Evolutionary conservation across 2,329 filamentous ascomycete genomes (phyloP).

Genomic region (Dichotomopilus funicola): DNA sequence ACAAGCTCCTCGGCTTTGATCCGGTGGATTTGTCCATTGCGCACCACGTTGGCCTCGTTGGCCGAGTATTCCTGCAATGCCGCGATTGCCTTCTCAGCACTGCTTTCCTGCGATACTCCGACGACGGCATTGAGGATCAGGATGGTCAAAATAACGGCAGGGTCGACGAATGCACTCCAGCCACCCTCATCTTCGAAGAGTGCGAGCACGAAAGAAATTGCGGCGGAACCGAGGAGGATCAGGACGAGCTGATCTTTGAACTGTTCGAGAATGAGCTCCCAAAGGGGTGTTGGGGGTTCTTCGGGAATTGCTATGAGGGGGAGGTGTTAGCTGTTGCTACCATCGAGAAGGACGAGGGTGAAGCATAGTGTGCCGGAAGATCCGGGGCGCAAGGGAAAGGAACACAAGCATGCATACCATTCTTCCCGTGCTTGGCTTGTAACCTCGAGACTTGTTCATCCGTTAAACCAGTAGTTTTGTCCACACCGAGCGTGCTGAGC

Average conservation of each 20-base stretch:
- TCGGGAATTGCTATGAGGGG: slow-evolving; percentile 55
- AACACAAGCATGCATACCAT: slow-evolving; percentile 46
- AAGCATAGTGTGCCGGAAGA: neutral
- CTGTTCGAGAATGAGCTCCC: slow-evolving; percentile 95
- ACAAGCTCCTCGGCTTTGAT: slow-evolving; percentile 97
- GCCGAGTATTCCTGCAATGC: slow-evolving; percentile 98
- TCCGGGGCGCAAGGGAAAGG: no score
- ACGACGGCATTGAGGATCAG: slow-evolving; percentile 94
- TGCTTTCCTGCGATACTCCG: slow-evolving; percentile 96
- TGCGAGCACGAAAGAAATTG: slow-evolving; percentile 86
- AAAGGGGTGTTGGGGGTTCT: slow-evolving; percentile 90
- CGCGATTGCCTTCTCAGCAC: slow-evolving; percentile 95
- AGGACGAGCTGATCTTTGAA: slow-evolving; percentile 99
- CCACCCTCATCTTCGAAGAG: slow-evolving; percentile 89
- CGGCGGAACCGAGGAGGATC: slow-evolving; percentile 87
- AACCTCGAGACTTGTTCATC: slow-evolving; percentile 51
- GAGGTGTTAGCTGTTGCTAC: slow-evolving; percentile 9
- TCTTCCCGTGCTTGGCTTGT: slow-evolving; percentile 56
- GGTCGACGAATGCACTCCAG: slow-evolving; percentile 97
- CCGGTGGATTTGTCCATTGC: slow-evolving; percentile 68
- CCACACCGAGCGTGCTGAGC: slow-evolving; percentile 52
- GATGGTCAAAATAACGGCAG: slow-evolving; percentile 94
- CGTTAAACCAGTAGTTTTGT: slow-evolving; percentile 48
- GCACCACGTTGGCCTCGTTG: slow-evolving; percentile 90
- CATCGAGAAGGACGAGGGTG: neutral